These are phyloP conservation scores for Fusarium acutatum DNA, from an alignment of 2,329 filamentous ascomycete genomes.

Conservation along the genomic window DNA sequence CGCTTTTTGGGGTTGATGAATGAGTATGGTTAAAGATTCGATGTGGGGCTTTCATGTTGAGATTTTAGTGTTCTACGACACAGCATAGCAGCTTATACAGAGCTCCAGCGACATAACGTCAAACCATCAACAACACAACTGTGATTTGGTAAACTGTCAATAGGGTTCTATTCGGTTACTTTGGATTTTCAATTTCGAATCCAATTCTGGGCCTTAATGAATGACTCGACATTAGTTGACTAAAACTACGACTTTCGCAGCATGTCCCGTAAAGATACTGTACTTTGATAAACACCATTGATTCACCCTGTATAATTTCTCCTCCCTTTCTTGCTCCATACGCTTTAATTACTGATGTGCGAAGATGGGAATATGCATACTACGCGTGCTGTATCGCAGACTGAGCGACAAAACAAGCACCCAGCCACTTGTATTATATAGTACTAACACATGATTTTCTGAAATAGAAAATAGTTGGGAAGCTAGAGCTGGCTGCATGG, in stretches of 20 bases:
- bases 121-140: background rate
- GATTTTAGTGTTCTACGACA: slow-evolving; percentile 38
- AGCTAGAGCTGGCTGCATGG: background rate
- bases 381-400: background rate
- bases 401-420: background rate
- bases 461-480: background rate
- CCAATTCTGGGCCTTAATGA: background rate
- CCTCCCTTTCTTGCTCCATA: background rate
- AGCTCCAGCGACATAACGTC: background rate
- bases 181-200: background rate
- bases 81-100: background rate
- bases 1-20: slow-evolving; percentile 7
- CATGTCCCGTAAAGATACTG: background rate
- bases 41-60: slow-evolving; percentile 43
- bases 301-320: background rate
- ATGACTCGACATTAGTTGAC: background rate
- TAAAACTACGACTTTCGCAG: background rate
- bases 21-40: slow-evolving; percentile 39
- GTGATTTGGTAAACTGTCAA: background rate
- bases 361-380: background rate
- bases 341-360: background rate
- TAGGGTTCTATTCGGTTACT: background rate
- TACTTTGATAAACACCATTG: background rate
- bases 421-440: background rate
- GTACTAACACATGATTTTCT: background rate